phyloP scores from a whole-genome alignment of 2,329 filamentous ascomycete species.

The Colletotrichum horii region DNA sequence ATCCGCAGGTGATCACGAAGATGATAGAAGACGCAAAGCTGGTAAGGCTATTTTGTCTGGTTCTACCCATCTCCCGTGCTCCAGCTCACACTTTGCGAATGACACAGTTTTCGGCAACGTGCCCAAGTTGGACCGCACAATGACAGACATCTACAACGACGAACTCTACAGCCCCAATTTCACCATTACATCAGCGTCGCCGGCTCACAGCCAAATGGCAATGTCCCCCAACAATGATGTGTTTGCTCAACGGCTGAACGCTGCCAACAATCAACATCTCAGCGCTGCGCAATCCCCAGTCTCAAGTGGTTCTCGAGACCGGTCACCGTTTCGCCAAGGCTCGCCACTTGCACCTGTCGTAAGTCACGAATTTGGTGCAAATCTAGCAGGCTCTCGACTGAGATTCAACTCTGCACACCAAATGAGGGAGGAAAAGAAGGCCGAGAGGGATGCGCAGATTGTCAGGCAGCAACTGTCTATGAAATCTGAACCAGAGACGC shows the following conservation, averaged over 20 bases:
- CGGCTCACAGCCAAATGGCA: slow-evolving; percentile 49
- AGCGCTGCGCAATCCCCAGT: slow-evolving; percentile 59
- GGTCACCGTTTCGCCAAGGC: slow-evolving; percentile 81
- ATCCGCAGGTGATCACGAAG: slow-evolving; percentile 53
- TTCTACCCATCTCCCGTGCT: slow-evolving; percentile 1
- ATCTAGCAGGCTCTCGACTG: slow-evolving; percentile 21
- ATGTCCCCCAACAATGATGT: slow-evolving; percentile 63
- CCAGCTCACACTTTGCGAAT: slow-evolving; percentile 39
- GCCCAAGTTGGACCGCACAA: slow-evolving; percentile 83
- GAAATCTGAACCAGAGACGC: slow-evolving; percentile 50
- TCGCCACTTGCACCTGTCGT: slow-evolving; percentile 63
- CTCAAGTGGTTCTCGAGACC: slow-evolving; percentile 61
- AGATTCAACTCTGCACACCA: slow-evolving; percentile 60
- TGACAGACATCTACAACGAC: slow-evolving; percentile 85
- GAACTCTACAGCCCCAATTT: slow-evolving; percentile 81
- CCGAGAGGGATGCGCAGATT: slow-evolving; percentile 60
- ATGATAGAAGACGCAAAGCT: slow-evolving; percentile 55
- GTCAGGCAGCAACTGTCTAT: slow-evolving; percentile 46
- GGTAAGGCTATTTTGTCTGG: slow-evolving; percentile 48
- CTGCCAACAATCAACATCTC: slow-evolving; percentile 77
- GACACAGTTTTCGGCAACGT: slow-evolving; percentile 43
- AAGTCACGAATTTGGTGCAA: slow-evolving; percentile 46
- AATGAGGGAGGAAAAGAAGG: slow-evolving; percentile 65
- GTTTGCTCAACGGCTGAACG: slow-evolving; percentile 78
- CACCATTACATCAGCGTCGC: slow-evolving; percentile 57